Base-by-base conservation (phyloP, 2,329 filamentous ascomycete species). In the Sporothrix inflata region DNA sequence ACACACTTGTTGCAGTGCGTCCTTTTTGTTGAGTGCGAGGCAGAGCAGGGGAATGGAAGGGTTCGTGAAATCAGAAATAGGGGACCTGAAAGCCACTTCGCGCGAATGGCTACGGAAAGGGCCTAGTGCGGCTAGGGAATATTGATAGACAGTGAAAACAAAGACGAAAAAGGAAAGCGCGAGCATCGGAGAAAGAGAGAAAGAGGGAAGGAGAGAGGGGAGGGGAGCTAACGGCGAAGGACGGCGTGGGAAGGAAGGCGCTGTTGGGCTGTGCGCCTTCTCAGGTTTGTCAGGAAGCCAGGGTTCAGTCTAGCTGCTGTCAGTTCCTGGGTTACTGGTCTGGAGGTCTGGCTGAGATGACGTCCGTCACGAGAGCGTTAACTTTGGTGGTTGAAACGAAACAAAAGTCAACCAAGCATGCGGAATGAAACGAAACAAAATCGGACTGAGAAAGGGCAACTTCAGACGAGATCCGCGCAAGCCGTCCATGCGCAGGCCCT, bases 131-230 rank as follows among this genome's bases (percentile, higher is more conserved):
- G 21, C 42, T 47, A 16, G 60, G 8, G n/a, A 65, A 65, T 42
- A 65, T 65, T 27, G 60, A 45, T 16, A 14, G 60, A 45, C 38
- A 45, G 38, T 42, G 60, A 21, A 47, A 66, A 51, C 42, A 67
- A 67, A 68, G 65, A 68, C 45, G 3, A 67, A 49, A 30, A 49
- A 49, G 63, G 63, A 47, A 65, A 24, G 40, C 12, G 61, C 16
- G 8, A 34, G 51, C 4, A 55, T 21, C 24, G 51, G 21, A 7
- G 2, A 30, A 6, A n/a, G 60, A 9, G 21, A 12, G 6, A 40
- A 24, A 40, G n/a, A 42, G 21, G 9, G 34, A 12, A 6, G n/a
- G n/a, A 38, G 30, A 7, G 57, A 40, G 21, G 60, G 38, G n/a
- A 40, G n/a, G n/a, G 27, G 53, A 38, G 53, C 57, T 63, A 42